Evolutionary conservation across 2,329 filamentous ascomycete genomes (phyloP), one percentile per base, ranked within the genome.

Genomic region (Chalaropsis ovoidea): DNA sequence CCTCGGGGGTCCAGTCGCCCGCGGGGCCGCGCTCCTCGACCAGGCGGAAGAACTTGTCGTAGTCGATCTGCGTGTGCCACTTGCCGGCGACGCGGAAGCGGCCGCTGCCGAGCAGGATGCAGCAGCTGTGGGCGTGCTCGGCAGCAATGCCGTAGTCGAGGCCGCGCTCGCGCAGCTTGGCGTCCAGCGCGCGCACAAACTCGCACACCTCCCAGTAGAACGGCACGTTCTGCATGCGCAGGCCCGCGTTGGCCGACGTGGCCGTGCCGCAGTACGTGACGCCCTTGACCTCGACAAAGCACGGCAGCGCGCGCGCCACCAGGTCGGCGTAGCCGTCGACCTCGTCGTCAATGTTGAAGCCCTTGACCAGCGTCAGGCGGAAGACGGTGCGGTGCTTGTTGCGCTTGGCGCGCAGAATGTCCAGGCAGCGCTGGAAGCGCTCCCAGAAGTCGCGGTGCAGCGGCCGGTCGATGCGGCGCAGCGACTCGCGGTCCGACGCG

Each of bases 361-460:
- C 93, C 77, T 97, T 97, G 73, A 97, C 94, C 1, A 99, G 85
- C 0, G 93, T 97, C 2, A 97, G 82, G 1, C 94, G 86, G 80
- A 95, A 97, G 3, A 97, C 94, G 5, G 94, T 97, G 65, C 93
- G 86, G 74, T 96, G 93, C 65, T 86, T 82, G 78, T 89, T 87
- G 49, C 93, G 84, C 75, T 89, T 88, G 74, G 89, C 87, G 17
- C 89, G 84, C 24, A 97, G 78, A 68, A 99, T 96, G 67, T 95
- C 90, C 42, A 97, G 82, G 72, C 94, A 97, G 41, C 87, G 82
- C 73, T 89, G 86, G 81, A 97, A 96, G 4, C 94, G 86, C 76
- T 96, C 92, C 94, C 93, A 97, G 76, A 95, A 99, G 76, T 97
- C 93, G 62, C 94, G 85, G 76, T 97, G 92, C 2, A 99, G 82